Base-by-base conservation (phyloP, 371 early-diverging fungal genomes). In the Actinomucor elegans region DNA sequence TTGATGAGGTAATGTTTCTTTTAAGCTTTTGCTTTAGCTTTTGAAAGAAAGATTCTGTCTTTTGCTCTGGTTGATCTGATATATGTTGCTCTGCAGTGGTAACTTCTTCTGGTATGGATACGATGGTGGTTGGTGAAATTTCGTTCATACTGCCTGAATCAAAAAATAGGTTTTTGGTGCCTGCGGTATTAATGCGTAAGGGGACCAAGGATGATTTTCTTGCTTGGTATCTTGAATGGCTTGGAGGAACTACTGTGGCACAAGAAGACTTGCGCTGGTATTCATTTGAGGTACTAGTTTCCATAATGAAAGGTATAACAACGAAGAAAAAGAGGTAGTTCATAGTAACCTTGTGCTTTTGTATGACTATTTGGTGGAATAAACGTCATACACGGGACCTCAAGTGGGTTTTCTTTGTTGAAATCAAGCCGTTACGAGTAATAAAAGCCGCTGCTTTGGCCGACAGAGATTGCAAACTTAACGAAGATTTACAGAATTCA, bases 301-400 rank as follows among this genome's bases (percentile, higher is more conserved):
- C 52, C 33, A 21, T 38, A 20, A 8, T 54, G n/a, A 15, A n/a
- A 20, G 31, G 11, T 8, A 27, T 17, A 23, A 24, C 14, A 27
- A 33, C 4, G 36, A 23, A 40, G 28, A 32, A 41, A 28, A 38
- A 23, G 12, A 49, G 4, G 15, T 34, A 5, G 5, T 10, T 10
- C 34, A 4, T 15, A 7, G 15, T 7, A 34, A 1, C 2, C n/a
- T n/a, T 34, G n/a, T 34, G 15, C 20, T 7, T 0, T 18, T 36
- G 37, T 36, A 15, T 23, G 40, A 40, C 14, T 20, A 21, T 12
- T 40, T 26, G 8, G n/a, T 26, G 2, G 8, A 6, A 27, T 42
- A 24, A 50, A 50, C 51, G 51, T 50, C 51, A 50, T 50, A 21
- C 15, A 38, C 48, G 48, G 48, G 48, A 17, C 27, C 36, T 48